Percentiles rank a stretch among this genome's conserved stretches.
phyloP scores from a whole-genome alignment of 345 rosid species.

The Melaleuca alternifolia region DNA sequence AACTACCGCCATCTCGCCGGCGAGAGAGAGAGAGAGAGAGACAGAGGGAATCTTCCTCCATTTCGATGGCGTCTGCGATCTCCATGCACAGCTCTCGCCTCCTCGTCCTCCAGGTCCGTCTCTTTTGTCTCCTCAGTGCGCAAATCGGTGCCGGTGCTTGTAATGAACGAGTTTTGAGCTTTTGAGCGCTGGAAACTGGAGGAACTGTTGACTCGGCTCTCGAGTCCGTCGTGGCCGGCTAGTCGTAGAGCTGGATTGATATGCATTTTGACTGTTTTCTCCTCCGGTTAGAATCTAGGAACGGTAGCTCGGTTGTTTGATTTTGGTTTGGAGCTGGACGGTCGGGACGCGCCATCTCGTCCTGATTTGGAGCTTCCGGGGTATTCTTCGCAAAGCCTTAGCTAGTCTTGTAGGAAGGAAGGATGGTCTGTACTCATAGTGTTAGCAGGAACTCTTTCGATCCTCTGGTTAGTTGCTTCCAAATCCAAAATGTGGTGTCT shows the following conservation, averaged over 20 bases:
- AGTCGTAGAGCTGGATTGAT: background rate
- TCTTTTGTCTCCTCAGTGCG: background rate
- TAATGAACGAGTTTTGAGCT: background rate
- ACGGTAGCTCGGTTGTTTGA: background rate
- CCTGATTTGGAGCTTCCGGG: background rate
- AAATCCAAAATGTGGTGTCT: background rate
- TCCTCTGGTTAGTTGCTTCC: background rate
- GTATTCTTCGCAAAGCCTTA: background rate
- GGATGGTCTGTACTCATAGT: background rate
- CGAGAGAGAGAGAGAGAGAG: background rate
- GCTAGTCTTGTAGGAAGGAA: background rate
- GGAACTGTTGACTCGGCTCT: background rate
- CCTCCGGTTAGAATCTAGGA: background rate
- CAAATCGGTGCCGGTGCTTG: background rate
- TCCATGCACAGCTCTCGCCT: conserved; percentile 37
- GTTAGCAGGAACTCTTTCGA: background rate
- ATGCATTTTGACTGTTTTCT: background rate
- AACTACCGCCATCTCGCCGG: background rate
- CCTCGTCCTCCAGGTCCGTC: conserved; percentile 31
- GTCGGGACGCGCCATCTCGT: background rate
- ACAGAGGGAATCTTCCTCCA: background rate
- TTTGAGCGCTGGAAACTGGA: background rate
- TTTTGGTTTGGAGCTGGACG: background rate
- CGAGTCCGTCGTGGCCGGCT: background rate
- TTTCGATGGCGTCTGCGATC: conserved; percentile 42